phyloP scores from a whole-genome alignment of 192 early-diverging fungal species.

The Coemansia sp. region DNA sequence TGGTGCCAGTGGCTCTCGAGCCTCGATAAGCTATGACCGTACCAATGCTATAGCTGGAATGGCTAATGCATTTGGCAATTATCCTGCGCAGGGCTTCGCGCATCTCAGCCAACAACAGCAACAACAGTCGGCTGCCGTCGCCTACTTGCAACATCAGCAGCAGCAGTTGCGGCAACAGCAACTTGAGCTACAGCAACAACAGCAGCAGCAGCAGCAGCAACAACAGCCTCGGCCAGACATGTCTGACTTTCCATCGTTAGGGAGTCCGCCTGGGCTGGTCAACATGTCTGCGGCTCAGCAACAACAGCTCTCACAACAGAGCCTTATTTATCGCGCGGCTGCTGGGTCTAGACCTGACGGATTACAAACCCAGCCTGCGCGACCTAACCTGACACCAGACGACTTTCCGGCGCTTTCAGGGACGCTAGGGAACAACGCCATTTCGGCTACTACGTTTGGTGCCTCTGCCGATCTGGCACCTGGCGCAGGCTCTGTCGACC shows the following conservation, averaged over 20 bases:
- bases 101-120: slow-evolving; percentile 16
- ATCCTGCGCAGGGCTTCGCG: slow-evolving; percentile 35
- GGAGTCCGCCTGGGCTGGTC: slow-evolving; percentile 39
- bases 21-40: slow-evolving; percentile 43
- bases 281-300: slow-evolving; percentile 20
- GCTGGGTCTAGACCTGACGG: slow-evolving; percentile 24
- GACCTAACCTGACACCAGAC: slow-evolving; percentile 33
- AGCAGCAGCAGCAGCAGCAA: slow-evolving; percentile 31
- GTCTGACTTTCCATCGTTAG: slow-evolving; percentile 48
- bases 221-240: slow-evolving; percentile 45
- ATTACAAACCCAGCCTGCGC: slow-evolving; percentile 5
- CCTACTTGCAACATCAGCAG: slow-evolving; percentile 6
- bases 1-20: slow-evolving; percentile 15
- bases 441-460: not conserved
- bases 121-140: slow-evolving; percentile 8
- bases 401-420: slow-evolving; percentile 45
- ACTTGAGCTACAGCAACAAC: slow-evolving; percentile 22
- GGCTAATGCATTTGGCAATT: slow-evolving; percentile 26
- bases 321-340: slow-evolving; percentile 41
- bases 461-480: slow-evolving; percentile 16
- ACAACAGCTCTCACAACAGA: slow-evolving; percentile 15
- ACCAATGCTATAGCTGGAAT: slow-evolving; percentile 11
- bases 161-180: slow-evolving; percentile 2
- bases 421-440: slow-evolving; percentile 1
- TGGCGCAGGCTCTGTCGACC: slow-evolving; percentile 15